A percentile compares a stretch with the other conserved stretches of the same genome.
phyloP scores from a whole-genome alignment of 2,329 filamentous ascomycete genomes.

The Colletotrichum echinochloae region DNA sequence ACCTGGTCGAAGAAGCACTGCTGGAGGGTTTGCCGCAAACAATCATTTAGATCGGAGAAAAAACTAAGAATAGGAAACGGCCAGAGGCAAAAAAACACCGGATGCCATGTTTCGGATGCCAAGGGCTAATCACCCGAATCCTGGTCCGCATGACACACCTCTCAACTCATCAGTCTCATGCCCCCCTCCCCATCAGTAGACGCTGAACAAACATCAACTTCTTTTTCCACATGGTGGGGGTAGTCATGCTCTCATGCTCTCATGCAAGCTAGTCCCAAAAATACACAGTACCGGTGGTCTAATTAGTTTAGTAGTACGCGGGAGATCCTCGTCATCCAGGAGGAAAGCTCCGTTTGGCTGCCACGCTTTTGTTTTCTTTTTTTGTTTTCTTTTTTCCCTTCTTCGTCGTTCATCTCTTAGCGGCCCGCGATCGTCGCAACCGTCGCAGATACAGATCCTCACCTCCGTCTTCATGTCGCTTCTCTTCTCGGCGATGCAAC shows the following conservation, averaged over 20 bases:
- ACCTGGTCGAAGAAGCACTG: not conserved
- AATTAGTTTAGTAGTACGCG: not conserved
- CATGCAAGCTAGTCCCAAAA: conserved; percentile 5
- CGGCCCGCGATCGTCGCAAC: conserved; percentile 33
- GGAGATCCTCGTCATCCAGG: conserved; percentile 22
- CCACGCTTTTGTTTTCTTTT: conserved; percentile 8
- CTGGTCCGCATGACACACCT: conserved; percentile 27
- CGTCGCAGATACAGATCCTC: conserved; percentile 34
- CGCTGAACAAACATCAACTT: not conserved
- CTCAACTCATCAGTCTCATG: conserved; percentile 16
- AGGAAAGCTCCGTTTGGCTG: conserved; percentile 13
- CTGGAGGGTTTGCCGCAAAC: not conserved
- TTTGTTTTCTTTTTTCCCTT: too few species aligned
- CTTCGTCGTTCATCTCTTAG: conserved; percentile 21
- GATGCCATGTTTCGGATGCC: conserved; percentile 15
- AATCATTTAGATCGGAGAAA: not conserved
- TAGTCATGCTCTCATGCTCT: not conserved
- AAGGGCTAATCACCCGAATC: not conserved
- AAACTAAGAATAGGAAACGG: not conserved
- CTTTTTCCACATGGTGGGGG: not conserved
- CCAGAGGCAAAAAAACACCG: not conserved
- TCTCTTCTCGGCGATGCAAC: conserved; percentile 23
- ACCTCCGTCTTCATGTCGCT: conserved; percentile 33
- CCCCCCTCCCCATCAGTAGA: not conserved
- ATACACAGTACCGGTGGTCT: conserved; percentile 1